These are phyloP conservation scores for Phoma sp. DNA, from an alignment of 2,329 filamentous ascomycete species.

Conservation along the genomic window DNA sequence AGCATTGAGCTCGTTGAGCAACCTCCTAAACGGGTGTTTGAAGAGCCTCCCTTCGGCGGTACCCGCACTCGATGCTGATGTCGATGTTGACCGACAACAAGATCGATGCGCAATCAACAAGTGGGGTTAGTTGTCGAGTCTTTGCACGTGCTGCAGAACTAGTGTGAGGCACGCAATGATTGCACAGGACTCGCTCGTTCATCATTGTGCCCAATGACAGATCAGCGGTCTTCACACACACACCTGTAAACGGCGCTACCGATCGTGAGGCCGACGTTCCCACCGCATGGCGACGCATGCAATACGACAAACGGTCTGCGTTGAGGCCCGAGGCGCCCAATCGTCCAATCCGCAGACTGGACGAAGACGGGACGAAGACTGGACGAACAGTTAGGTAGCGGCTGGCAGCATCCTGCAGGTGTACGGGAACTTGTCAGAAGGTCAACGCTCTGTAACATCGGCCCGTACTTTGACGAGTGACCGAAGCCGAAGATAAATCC, in stretches of 20 bases:
- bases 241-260: slow-evolving; percentile 2
- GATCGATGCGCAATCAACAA: background rate
- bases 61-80: background rate
- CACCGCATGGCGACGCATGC: slow-evolving; percentile 8
- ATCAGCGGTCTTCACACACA: background rate
- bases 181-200: background rate
- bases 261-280: background rate
- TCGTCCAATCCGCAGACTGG: background rate
- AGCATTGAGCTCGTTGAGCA: background rate
- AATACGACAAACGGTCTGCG: slow-evolving; percentile 4
- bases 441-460: background rate
- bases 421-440: slow-evolving; percentile 5
- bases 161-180: background rate
- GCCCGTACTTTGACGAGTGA: slow-evolving; percentile 12
- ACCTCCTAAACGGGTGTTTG: too few relatives aligned
- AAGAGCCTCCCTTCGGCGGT: too few relatives aligned
- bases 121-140: background rate
- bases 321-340: slow-evolving; percentile 11
- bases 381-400: background rate
- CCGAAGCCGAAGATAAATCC: slow-evolving; percentile 1
- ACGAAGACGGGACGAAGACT: background rate
- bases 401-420: background rate
- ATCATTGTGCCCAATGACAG: background rate
- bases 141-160: slow-evolving; percentile 11
- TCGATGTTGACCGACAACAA: background rate